These are phyloP conservation scores for Adiantum capillusveneris DNA, from an alignment of 75 land plant species.

Conservation along the genomic window DNA sequence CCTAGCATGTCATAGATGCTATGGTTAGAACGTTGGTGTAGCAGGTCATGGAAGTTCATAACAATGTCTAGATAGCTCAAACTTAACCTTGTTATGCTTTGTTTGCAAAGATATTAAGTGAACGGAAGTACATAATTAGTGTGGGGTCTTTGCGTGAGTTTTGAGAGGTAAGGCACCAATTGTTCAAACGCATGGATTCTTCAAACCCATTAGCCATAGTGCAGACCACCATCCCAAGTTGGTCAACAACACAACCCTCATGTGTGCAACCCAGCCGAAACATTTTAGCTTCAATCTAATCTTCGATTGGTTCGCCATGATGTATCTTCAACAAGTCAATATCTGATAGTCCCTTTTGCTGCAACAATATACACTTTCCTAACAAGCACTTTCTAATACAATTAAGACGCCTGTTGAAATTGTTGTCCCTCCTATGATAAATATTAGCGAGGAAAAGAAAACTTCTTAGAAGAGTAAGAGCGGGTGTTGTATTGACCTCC, in stretches of 20 bases:
- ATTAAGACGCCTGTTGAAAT: constrained; percentile 30
- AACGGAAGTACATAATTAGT: too few species aligned
- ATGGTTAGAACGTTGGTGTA: too few species aligned
- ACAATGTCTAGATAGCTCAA: too few species aligned
- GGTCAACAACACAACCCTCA: not conserved
- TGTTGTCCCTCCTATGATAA: constrained; percentile 21
- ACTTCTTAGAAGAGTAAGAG: constrained; percentile 4
- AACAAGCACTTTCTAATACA: constrained; percentile 27
- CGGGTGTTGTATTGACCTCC: not conserved
- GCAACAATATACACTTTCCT: constrained; percentile 27
- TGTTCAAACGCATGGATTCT: not conserved
- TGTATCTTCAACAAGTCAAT: constrained; percentile 27
- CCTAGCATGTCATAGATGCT: too few species aligned
- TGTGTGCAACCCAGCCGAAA: not conserved
- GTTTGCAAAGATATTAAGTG: too few species aligned
- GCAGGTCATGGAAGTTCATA: too few species aligned
- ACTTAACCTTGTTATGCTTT: too few species aligned
- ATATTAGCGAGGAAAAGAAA: constrained; percentile 27
- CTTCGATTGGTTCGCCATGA: not conserved
- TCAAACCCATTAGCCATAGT: not conserved
- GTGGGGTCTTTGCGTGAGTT: too few species aligned
- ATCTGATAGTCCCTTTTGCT: constrained; percentile 24
- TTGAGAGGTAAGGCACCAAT: too few species aligned
- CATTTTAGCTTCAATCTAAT: not conserved
- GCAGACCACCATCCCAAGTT: not conserved